phyloP scores from a whole-genome alignment of 495 filamentous ascomycete genomes.

The Lichina pygmaea region DNA sequence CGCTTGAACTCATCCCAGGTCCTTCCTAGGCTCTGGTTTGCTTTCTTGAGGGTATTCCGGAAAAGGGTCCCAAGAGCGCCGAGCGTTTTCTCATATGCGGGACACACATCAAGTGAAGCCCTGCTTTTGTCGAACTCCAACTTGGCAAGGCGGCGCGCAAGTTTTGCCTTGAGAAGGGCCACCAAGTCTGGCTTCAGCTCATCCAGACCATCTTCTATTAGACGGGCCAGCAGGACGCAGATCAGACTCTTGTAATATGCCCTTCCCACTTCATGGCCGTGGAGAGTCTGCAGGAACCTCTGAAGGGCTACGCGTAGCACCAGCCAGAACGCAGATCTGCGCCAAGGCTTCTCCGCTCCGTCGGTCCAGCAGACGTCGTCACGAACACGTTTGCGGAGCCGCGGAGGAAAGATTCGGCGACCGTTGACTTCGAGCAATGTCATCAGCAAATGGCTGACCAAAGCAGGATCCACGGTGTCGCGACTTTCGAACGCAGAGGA shows the following conservation, averaged over 20 bases:
- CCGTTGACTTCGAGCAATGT: constrained; percentile 27
- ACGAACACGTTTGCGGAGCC: constrained; percentile 26
- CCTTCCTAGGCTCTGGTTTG: constrained; percentile 7
- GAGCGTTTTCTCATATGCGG: constrained; percentile 6
- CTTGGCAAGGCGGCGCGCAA: constrained; percentile 34
- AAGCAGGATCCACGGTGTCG: constrained; percentile 23
- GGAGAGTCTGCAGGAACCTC: constrained; percentile 16
- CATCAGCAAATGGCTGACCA: constrained; percentile 28
- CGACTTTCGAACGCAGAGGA: constrained; percentile 20
- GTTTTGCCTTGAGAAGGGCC: constrained; percentile 21
- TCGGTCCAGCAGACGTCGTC: constrained; percentile 22
- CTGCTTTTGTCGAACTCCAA: constrained; percentile 17
- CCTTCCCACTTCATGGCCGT: constrained; percentile 20
- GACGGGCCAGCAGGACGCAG: constrained; percentile 14
- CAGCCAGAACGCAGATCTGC: constrained; percentile 28
- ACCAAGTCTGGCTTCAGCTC: constrained; percentile 10
- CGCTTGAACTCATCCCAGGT: constrained; percentile 15
- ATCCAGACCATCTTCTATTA: constrained; percentile 15
- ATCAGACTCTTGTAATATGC: constrained; percentile 31
- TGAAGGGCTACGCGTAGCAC: constrained; percentile 26
- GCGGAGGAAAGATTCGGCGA: constrained; percentile 6
- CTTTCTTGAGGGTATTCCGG: constrained; percentile 7
- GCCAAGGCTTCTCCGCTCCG: constrained; percentile 21
- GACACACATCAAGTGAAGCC: neutral
- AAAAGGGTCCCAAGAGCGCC: constrained; percentile 6